Conservation (phyloP, 2,329 filamentous ascomycete genomes). For the Tolypocladium tropicale region DNA sequence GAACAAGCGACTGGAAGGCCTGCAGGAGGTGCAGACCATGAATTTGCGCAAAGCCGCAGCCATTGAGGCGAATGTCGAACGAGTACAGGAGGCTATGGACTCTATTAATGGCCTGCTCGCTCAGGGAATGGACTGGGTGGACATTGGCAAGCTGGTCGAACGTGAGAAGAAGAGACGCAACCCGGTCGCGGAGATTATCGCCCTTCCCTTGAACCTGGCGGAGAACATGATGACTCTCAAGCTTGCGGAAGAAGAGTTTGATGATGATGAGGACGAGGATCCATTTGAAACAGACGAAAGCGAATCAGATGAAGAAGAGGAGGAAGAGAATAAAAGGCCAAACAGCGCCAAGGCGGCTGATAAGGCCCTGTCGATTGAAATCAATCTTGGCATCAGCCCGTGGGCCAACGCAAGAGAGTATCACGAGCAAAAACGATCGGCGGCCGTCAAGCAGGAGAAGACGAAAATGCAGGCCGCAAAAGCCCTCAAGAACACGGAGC, state of each 20-base stretch:
- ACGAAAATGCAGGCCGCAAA: slow-evolving; percentile 71
- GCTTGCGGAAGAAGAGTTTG: slow-evolving; percentile 59
- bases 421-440: slow-evolving; percentile 78
- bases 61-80: slow-evolving; percentile 81
- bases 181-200: slow-evolving; percentile 77
- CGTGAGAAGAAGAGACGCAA: slow-evolving; percentile 75
- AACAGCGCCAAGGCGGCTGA: slow-evolving; percentile 32
- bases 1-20: slow-evolving; percentile 68
- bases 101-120: slow-evolving; percentile 85
- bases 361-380: slow-evolving; percentile 62
- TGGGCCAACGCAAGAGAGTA: slow-evolving; percentile 90
- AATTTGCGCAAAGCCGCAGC: slow-evolving; percentile 84
- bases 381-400: slow-evolving; percentile 70
- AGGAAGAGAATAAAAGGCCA: slow-evolving; percentile 10
- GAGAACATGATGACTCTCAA: slow-evolving; percentile 80
- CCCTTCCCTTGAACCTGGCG: slow-evolving; percentile 76
- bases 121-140: slow-evolving; percentile 96
- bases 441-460: slow-evolving; percentile 78
- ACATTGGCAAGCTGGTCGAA: slow-evolving; percentile 80
- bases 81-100: slow-evolving; percentile 86
- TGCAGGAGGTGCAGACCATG: slow-evolving; percentile 70
- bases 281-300: slow-evolving; percentile 59
- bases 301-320: slow-evolving; percentile 26
- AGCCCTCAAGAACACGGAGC: slow-evolving; percentile 81
- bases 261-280: slow-evolving; percentile 50